Base-by-base conservation (phyloP, 1,284 basidiomycete species). In the Tilletia horrida region DNA sequence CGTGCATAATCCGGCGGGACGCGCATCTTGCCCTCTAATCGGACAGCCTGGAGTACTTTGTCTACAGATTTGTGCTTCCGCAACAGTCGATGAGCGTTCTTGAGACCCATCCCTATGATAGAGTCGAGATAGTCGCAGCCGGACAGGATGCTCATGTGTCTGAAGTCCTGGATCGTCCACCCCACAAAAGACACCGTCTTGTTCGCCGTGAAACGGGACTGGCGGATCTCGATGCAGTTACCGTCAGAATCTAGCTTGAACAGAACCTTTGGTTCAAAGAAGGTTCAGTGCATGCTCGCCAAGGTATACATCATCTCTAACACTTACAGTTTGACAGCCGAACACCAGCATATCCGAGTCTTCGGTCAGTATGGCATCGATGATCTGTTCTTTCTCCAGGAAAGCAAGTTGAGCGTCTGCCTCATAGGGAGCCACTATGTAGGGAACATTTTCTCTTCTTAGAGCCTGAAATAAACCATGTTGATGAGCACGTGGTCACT, bases 321-420 rank as follows among this genome's bases (percentile, higher is more conserved):
- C 63, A 67, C 91, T 85, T 13, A 93, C 90, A 65, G 86, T 90
- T 73, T 87, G 86, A 84, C 93, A 96, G 14, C 95, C 96, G 80
- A 97, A 98, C 47, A 98, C 94, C 71, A 98, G 89, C 63, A 99
- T 85, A 83, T 99, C 96, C 4, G 95, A 97, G 84, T 98, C 96
- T 83, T 99, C 96, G 0, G 96, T 97, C 75, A 99, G 87, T 80
- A 99, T 90, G 2, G 89, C 96, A 81, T 96, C 90, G 63, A 96
- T 92, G 62, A 91, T 79, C 14, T 92, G 91, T 52, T 85, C 83
- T 57, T 87, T 88, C 80, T 98, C 96, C 61, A 99, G 86, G 83
- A 90, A 97, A 65, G 92, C 91, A 68, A 99, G 87, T 82, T 99
- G 96, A 0, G 96, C 93, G 80, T 99, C 96, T 0, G 96, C 96